Evolutionary conservation across 345 rosid species (phyloP).

Genomic region (Streptanthus diversifolius): DNA sequence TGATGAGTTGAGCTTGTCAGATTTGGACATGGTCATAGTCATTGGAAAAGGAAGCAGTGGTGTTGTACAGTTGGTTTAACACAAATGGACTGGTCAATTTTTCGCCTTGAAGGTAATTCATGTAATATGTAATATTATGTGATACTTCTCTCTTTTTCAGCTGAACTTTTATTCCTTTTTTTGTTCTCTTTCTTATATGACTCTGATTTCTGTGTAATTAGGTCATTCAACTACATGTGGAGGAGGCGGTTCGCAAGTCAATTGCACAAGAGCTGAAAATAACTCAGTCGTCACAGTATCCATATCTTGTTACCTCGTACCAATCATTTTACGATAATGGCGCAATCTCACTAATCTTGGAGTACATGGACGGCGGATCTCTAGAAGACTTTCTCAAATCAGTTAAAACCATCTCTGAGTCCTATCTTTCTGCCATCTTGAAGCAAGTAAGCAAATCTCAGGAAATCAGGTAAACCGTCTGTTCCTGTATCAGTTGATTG

Average conservation of each 20-base stretch:
- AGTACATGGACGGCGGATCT: constrained; percentile 94
- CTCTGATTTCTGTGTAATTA: constrained; percentile 17
- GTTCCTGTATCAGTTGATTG: not conserved
- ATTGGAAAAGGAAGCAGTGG: constrained; percentile 96
- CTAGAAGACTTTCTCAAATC: constrained; percentile 71
- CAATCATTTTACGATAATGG: constrained; percentile 83
- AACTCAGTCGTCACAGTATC: constrained; percentile 74
- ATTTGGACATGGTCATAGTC: constrained; percentile 69
- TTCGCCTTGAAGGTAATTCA: constrained; percentile 76
- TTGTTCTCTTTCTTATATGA: constrained; percentile 7
- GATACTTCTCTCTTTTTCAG: not conserved
- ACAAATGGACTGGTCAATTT: constrained; percentile 89
- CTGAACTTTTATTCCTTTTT: not conserved
- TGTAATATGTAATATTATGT: not conserved
- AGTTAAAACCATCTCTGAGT: constrained; percentile 67
- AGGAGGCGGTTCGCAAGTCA: constrained; percentile 58
- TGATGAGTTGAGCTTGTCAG: constrained; percentile 69
- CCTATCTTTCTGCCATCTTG: constrained; percentile 70
- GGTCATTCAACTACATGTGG: constrained; percentile 79
- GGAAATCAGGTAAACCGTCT: not conserved
- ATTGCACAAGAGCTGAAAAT: constrained; percentile 82
- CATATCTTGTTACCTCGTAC: constrained; percentile 74
- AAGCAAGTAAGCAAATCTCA: constrained; percentile 53
- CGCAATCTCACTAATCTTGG: constrained; percentile 73
- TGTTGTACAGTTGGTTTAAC: constrained; percentile 87